Base-by-base conservation (phyloP, 495 filamentous ascomycete genomes). In the Rusavskia elegans region DNA sequence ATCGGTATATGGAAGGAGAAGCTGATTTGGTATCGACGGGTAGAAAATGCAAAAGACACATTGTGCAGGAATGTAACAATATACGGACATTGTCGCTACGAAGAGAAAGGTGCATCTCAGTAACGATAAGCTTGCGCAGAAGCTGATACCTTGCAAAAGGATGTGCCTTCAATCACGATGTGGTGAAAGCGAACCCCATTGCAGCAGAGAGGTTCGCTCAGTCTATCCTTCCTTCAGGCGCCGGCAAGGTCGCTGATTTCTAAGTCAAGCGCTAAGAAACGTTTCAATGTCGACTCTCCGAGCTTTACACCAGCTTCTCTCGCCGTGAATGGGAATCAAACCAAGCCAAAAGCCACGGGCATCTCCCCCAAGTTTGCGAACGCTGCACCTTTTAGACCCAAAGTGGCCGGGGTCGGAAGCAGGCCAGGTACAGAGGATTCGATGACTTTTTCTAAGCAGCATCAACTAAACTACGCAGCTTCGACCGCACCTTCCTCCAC, bases 281-380 rank as follows among this genome's bases (percentile, higher is more conserved):
- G 81, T 14, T 79, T 98, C 59, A 97, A 95, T 64, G 90, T 94
- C 59, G 92, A 97, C 57, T 96, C 92, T 13, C 92, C 93, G 14
- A 84, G 90, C 40, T 98, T 98, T 58, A 95, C 88, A 1, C 93
- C 92, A 20, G 75, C 80, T 16, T 61, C 75, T 46, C 61, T 81
- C 16, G 70, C 72, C 36, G 68, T 69, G 37, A 67, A 69, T 54
- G 54, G 73, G 70, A 66, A 75, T 64, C 67, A 74, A 51, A 61
- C 69, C 56, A 61, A 66, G 11, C 55, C 74, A 8, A 87, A 86
- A 61, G 69, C 75, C 9, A 73, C 76, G 32, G 73, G 76, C 19
- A 83, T 97, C 53, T 90, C 89, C 5, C 87, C 89, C 1, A 87
- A 89, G 66, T 82, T 85, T 53, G 93, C 83, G 2, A 88, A 73